Percentiles rank a stretch among this genome's conserved stretches.
These are phyloP conservation scores for Claviceps citrina DNA, from an alignment of 2,329 filamentous ascomycete species.

Conservation along the genomic window DNA sequence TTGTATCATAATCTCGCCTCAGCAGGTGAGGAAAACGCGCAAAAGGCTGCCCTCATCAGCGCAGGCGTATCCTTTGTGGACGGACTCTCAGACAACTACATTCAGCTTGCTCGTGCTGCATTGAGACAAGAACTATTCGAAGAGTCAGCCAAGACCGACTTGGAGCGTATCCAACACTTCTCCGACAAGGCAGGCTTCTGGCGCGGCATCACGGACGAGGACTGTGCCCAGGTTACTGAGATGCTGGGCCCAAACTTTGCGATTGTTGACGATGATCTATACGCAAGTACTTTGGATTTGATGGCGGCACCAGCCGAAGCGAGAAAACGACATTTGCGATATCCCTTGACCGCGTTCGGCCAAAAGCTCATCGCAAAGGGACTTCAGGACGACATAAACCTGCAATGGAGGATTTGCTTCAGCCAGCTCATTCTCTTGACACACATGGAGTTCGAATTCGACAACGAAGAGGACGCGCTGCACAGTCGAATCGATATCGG, in stretches of 20 bases:
- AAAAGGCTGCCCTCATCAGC: constrained; percentile 47
- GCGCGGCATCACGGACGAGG: constrained; percentile 67
- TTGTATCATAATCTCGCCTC: constrained; percentile 51
- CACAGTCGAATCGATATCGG: constrained; percentile 49
- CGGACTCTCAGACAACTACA: constrained; percentile 52
- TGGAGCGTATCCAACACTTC: constrained; percentile 62
- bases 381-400: constrained; percentile 60
- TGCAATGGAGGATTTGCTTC: constrained; percentile 60
- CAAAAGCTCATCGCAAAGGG: constrained; percentile 59
- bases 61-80: constrained; percentile 57
- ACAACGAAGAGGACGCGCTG: constrained; percentile 53
- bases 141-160: constrained; percentile 52
- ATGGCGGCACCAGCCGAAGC: constrained; percentile 30
- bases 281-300: constrained; percentile 33
- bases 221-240: constrained; percentile 54
- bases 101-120: constrained; percentile 50
- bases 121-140: constrained; percentile 61
- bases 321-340: constrained; percentile 29
- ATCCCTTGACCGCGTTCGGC: constrained; percentile 59
- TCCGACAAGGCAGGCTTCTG: constrained; percentile 67
- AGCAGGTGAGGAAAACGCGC: constrained; percentile 36
- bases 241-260: constrained; percentile 51
- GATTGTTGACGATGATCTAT: constrained; percentile 40
- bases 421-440: constrained; percentile 71
- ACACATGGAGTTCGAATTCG: constrained; percentile 73